Evolutionary conservation across 176 grass and related monocot species (phyloP).

Genomic region (Carex parvula): DNA sequence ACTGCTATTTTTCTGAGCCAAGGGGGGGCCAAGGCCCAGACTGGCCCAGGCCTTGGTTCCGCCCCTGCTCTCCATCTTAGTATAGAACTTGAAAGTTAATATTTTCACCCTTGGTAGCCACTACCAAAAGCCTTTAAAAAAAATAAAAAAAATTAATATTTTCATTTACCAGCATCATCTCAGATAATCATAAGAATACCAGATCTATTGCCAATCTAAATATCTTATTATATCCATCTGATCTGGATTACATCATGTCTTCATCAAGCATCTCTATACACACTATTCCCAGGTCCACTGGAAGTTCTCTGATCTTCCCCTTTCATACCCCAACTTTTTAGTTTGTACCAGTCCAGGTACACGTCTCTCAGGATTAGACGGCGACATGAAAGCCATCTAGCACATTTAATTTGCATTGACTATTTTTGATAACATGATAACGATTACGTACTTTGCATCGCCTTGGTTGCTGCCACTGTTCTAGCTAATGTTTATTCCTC

Average conservation of each 20-base stretch:
- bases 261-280: conserved; percentile 2
- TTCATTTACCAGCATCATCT: background rate
- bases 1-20: too few species aligned
- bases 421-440: background rate
- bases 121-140: too few species aligned
- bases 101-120: too few species aligned
- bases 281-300: background rate
- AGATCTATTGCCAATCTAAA: background rate
- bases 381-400: background rate
- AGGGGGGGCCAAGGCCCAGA: too few species aligned
- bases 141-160: background rate
- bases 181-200: background rate
- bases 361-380: conserved; percentile 10
- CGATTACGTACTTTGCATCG: background rate
- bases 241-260: background rate
- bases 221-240: background rate
- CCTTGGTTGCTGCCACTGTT: background rate
- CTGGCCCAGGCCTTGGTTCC: too few species aligned
- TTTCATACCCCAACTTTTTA: background rate
- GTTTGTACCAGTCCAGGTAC: conserved; percentile 1
- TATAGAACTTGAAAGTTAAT: background rate
- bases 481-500: conserved; percentile 1
- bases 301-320: background rate
- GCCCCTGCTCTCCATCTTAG: too few species aligned
- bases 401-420: background rate